Conservation (phyloP, 2,329 filamentous ascomycete genomes). For the Colletotrichum sp. region DNA sequence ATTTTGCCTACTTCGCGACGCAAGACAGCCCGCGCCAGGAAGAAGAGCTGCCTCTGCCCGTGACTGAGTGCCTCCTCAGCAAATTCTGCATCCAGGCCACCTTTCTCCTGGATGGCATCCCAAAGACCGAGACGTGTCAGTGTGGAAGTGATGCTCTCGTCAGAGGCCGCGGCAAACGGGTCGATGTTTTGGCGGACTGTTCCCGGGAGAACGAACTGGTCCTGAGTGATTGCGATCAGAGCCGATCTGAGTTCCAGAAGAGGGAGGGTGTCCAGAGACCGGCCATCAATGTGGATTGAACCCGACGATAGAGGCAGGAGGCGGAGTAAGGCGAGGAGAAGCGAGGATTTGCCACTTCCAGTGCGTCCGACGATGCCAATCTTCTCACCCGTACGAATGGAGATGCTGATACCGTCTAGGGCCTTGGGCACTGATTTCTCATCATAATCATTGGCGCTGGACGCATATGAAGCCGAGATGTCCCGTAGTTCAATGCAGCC, state of each 20-base stretch:
- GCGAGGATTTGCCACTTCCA: conserved; percentile 30
- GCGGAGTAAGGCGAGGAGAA: conserved; percentile 42
- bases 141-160: conserved; percentile 35
- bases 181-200: conserved; percentile 63
- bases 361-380: conserved; percentile 41
- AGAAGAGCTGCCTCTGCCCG: conserved; percentile 37
- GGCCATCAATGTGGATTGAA: conserved; percentile 39
- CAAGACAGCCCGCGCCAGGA: conserved; percentile 33
- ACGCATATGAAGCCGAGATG: neutral
- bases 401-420: conserved; percentile 45
- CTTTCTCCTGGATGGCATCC: conserved; percentile 27
- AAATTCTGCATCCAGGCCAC: conserved; percentile 25
- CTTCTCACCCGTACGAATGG: conserved; percentile 33
- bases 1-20: conserved; percentile 39
- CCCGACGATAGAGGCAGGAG: conserved; percentile 46
- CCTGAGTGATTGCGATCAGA: conserved; percentile 20
- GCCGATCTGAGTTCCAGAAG: conserved; percentile 21
- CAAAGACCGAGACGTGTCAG: conserved; percentile 18
- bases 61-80: conserved; percentile 32
- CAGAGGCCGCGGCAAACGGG: neutral
- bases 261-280: conserved; percentile 15
- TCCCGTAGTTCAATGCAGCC: conserved; percentile 37
- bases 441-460: conserved; percentile 25
- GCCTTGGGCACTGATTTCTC: conserved; percentile 20
- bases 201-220: conserved; percentile 12